Percentiles rank a stretch among this genome's conserved stretches.
Conservation (phyloP, 306 rosid species). For the Abrus precatorius region DNA sequence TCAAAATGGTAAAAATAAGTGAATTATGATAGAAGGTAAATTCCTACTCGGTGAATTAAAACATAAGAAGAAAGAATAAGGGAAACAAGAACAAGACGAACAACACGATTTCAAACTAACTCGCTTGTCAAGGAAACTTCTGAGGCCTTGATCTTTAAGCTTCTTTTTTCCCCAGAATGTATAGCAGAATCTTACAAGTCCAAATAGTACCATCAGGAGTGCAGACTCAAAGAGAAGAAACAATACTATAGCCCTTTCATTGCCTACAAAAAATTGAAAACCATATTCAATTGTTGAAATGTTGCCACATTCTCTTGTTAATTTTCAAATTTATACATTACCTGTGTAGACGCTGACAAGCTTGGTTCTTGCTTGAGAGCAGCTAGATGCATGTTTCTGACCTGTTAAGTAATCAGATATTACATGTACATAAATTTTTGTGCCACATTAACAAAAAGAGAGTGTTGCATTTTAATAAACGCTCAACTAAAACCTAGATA, state of each 20-base stretch:
- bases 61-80: not conserved
- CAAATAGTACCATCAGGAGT: conserved; percentile 58
- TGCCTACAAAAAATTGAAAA: conserved; percentile 56
- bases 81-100: not conserved
- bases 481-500: not conserved
- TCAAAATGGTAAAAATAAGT: not conserved
- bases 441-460: not conserved
- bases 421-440: not conserved
- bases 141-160: conserved; percentile 69
- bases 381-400: conserved; percentile 71
- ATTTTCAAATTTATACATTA: conserved; percentile 42
- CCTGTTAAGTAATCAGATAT: conserved; percentile 53
- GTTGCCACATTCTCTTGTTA: not conserved
- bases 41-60: conserved; percentile 1
- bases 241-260: conserved; percentile 64
- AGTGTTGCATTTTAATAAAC: not conserved
- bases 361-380: conserved; percentile 75
- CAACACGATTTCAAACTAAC: conserved; percentile 52
- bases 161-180: conserved; percentile 81
- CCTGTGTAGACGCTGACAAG: conserved; percentile 75
- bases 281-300: conserved; percentile 16
- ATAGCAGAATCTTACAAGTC: conserved; percentile 71
- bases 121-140: conserved; percentile 72
- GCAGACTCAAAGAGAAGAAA: conserved; percentile 71
- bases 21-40: conserved; percentile 11